A percentile compares a stretch with the other conserved stretches of the same genome.
Evolutionary conservation across 2,329 filamentous ascomycete genomes (phyloP).

Genomic region (Colletotrichum phormii): DNA sequence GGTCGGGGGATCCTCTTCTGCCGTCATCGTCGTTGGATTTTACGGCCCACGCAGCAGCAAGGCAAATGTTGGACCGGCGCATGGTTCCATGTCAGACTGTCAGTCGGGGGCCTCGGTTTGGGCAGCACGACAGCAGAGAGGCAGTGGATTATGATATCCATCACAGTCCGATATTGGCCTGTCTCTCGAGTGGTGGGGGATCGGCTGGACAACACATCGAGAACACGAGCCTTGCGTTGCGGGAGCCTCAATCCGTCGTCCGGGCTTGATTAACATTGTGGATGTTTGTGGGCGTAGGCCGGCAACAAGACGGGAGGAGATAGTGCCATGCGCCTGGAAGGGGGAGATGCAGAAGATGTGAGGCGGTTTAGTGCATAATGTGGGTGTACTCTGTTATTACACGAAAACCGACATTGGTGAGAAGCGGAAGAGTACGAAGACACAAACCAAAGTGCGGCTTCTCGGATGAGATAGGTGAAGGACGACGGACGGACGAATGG

Average conservation of each 20-base stretch:
- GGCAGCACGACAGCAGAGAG: not conserved
- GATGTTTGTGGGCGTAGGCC: constrained; percentile 9
- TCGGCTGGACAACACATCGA: not conserved
- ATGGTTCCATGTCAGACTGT: not conserved
- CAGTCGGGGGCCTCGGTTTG: not conserved
- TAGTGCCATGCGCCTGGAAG: constrained; percentile 15
- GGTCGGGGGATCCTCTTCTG: constrained; percentile 6
- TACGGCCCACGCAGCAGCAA: not conserved
- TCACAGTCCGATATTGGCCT: not conserved
- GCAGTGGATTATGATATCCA: not conserved
- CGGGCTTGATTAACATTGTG: constrained; percentile 8
- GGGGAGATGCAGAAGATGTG: not conserved
- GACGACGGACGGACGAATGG: not conserved
- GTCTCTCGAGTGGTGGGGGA: not conserved
- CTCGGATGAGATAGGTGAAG: not conserved
- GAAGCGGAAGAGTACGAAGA: too few relatives aligned
- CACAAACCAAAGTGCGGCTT: too few relatives aligned
- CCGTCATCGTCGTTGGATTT: constrained; percentile 23
- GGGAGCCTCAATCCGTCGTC: not conserved
- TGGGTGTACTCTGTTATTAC: not conserved
- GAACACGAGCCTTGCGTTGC: not conserved
- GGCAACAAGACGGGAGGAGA: not conserved
- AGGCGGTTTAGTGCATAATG: constrained; percentile 24
- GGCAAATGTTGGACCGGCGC: not conserved
- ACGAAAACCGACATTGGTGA: not conserved